A percentile compares a stretch with the other conserved stretches of the same genome.
Conservation (phyloP, 179 eudicot genomes). For the Vitellaria paradoxa region DNA sequence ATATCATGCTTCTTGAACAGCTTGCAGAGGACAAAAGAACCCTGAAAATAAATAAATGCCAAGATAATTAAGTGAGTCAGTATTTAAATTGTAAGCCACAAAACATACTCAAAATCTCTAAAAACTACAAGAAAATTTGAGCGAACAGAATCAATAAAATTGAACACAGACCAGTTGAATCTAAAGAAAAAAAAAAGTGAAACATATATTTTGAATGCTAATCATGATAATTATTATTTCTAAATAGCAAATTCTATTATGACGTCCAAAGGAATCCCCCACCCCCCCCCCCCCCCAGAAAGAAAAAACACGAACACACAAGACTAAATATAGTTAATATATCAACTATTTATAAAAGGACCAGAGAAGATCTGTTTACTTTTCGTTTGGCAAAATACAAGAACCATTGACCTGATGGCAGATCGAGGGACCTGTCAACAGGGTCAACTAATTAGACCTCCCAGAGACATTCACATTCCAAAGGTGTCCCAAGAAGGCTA, state of each 20-base stretch:
- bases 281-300: too few relatives aligned
- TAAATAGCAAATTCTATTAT: too few relatives aligned
- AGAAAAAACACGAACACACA: not conserved
- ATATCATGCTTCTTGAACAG: slow-evolving; percentile 77
- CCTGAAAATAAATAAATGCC: slow-evolving; percentile 35
- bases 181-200: not conserved
- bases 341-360: too few relatives aligned
- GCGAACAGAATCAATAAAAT: not conserved
- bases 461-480: too few relatives aligned
- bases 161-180: not conserved
- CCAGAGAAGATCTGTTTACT: too few relatives aligned
- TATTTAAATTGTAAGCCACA: not conserved
- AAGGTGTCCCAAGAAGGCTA: too few relatives aligned
- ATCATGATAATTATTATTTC: not conserved
- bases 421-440: too few relatives aligned
- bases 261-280: not conserved
- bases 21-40: slow-evolving; percentile 76
- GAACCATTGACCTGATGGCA: too few relatives aligned
- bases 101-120: not conserved
- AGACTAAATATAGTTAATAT: too few relatives aligned
- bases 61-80: not conserved
- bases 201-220: not conserved
- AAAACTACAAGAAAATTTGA: not conserved
- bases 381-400: too few relatives aligned
- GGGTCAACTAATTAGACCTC: too few relatives aligned